Conservation (phyloP, 2,329 filamentous ascomycete genomes). For the Stromatinia cepivora region DNA sequence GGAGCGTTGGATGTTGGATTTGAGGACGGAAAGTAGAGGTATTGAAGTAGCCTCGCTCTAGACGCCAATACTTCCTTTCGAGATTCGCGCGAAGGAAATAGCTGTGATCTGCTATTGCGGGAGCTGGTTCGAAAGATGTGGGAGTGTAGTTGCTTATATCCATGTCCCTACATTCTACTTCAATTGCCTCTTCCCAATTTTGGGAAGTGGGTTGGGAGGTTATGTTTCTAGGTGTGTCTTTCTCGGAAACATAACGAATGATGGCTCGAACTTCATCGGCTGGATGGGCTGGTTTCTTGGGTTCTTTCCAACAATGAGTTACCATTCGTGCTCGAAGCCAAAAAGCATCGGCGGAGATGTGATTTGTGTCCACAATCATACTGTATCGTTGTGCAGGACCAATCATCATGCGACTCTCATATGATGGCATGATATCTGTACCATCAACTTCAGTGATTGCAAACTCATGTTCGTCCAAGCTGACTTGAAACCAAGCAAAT, state of each 20-base stretch:
- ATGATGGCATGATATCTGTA: slow-evolving; percentile 60
- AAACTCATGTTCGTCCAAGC: slow-evolving; percentile 66
- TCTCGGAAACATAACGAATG: slow-evolving; percentile 46
- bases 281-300: slow-evolving; percentile 47
- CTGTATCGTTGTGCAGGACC: slow-evolving; percentile 72
- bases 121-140: slow-evolving; percentile 46
- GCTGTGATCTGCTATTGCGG: slow-evolving; percentile 50
- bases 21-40: slow-evolving; percentile 54
- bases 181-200: slow-evolving; percentile 48
- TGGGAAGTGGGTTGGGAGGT: slow-evolving; percentile 37
- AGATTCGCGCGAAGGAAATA: slow-evolving; percentile 59
- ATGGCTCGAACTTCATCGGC: slow-evolving; percentile 51
- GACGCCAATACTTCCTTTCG: slow-evolving; percentile 58
- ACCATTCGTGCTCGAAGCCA: slow-evolving; percentile 66
- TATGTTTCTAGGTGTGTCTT: slow-evolving; percentile 17
- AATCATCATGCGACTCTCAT: slow-evolving; percentile 62
- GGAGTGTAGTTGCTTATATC: slow-evolving; percentile 49
- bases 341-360: slow-evolving; percentile 54
- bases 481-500: slow-evolving; percentile 71
- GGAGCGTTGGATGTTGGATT: slow-evolving; percentile 50
- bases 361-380: slow-evolving; percentile 61
- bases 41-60: slow-evolving; percentile 61
- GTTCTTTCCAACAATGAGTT: slow-evolving; percentile 58
- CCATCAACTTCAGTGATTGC: slow-evolving; percentile 70
- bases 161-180: slow-evolving; percentile 38